Conservation (phyloP, 176 grass and related monocot species). For the Secale cereale region DNA sequence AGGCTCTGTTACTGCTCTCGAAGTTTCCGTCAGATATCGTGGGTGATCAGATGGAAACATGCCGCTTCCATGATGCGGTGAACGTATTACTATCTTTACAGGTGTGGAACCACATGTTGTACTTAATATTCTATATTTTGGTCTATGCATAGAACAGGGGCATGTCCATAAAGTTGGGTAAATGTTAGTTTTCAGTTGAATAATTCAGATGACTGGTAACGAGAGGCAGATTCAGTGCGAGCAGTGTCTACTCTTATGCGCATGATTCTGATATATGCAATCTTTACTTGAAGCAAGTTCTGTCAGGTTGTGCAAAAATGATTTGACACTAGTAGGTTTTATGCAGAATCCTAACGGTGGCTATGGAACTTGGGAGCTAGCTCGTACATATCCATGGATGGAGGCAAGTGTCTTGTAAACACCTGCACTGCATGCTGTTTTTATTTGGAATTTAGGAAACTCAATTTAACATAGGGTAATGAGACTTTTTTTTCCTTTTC, state of each 20-base stretch:
- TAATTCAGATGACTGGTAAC: not conserved
- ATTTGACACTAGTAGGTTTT: slow-evolving; percentile 12
- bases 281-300: not conserved
- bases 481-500: not conserved
- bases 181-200: not conserved
- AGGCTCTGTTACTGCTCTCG: slow-evolving; percentile 56
- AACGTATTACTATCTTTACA: slow-evolving; percentile 59
- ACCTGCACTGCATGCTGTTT: not conserved
- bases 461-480: slow-evolving; percentile 2
- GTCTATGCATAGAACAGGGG: not conserved
- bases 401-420: slow-evolving; percentile 38
- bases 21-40: slow-evolving; percentile 38
- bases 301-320: not conserved
- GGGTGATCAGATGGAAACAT: slow-evolving; percentile 38
- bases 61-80: slow-evolving; percentile 34
- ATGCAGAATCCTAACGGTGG: slow-evolving; percentile 71
- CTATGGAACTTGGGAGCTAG: slow-evolving; percentile 65
- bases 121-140: not conserved
- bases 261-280: not conserved
- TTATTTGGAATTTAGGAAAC: not conserved
- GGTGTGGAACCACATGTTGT: slow-evolving; percentile 30
- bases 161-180: not conserved
- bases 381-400: slow-evolving; percentile 67
- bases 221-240: not conserved
- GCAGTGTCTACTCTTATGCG: not conserved